phyloP scores from a whole-genome alignment of 73 alveolate species.

The Blepharisma japonicum region DNA sequence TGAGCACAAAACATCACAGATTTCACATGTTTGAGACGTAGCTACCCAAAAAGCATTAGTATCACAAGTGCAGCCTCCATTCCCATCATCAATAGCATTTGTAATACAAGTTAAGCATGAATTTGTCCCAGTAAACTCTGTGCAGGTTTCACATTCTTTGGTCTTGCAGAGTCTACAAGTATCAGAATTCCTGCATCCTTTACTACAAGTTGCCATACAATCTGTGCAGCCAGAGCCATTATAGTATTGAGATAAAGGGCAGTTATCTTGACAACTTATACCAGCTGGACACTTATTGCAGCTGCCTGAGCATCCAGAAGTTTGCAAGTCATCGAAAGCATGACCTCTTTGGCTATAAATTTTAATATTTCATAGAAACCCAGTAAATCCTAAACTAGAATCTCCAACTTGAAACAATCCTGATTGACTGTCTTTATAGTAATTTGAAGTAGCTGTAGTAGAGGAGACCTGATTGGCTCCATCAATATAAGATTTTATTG shows the following conservation, averaged over 20 bases:
- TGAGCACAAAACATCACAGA: background rate
- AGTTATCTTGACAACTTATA: background rate
- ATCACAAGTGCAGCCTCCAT: background rate
- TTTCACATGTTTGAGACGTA: background rate
- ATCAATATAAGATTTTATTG: background rate
- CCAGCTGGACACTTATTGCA: background rate
- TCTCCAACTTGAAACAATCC: too few species aligned
- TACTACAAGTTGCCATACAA: background rate
- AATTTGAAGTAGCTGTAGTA: background rate
- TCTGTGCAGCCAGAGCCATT: background rate
- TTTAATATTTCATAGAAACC: background rate
- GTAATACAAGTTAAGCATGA: slow-evolving; percentile 1
- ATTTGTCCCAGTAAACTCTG: background rate
- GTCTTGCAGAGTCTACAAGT: slow-evolving; percentile 20
- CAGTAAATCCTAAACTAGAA: background rate
- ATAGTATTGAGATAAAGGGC: background rate
- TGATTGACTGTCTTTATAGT: background rate
- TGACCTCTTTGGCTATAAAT: background rate
- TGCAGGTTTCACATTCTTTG: background rate
- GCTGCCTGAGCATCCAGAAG: background rate
- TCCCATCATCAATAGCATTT: background rate
- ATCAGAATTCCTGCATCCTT: background rate
- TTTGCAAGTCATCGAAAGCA: background rate
- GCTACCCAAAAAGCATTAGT: background rate
- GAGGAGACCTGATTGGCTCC: background rate